phyloP scores from a whole-genome alignment of 192 early-diverging fungal species.

The Backusella morwellensis region DNA sequence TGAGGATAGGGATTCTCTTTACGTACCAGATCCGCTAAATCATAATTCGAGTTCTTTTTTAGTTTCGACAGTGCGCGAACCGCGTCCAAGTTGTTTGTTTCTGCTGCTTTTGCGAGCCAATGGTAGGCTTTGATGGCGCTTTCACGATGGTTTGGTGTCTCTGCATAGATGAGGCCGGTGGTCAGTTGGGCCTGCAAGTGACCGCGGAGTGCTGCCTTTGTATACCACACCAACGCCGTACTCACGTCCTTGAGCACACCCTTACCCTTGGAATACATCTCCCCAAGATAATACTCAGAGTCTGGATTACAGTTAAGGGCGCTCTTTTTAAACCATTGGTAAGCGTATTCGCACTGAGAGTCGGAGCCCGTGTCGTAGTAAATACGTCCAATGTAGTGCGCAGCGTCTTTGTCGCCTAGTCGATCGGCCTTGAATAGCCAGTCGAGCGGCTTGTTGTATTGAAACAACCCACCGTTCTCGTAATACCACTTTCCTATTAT shows the following conservation, averaged over 20 bases:
- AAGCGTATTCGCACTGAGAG: neutral
- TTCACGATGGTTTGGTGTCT: neutral
- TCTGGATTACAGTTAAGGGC: neutral
- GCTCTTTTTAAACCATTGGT: neutral
- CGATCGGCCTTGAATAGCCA: neutral
- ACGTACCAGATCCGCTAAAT: neutral
- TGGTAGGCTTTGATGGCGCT: neutral
- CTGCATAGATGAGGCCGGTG: neutral
- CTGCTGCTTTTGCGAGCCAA: neutral
- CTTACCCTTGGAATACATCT: neutral
- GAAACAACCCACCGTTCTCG: neutral
- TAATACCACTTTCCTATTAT: neutral
- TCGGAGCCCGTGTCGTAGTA: neutral
- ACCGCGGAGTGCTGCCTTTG: neutral
- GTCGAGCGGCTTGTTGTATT: neutral
- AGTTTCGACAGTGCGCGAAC: neutral
- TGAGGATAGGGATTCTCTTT: neutral
- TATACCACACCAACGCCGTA: neutral
- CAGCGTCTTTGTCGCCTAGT: neutral
- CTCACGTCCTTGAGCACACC: neutral
- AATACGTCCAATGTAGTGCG: neutral
- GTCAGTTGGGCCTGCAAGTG: neutral
- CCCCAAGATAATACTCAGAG: neutral
- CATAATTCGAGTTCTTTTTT: neutral
- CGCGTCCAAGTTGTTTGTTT: neutral